Evolutionary conservation across 169 alveolate species (phyloP).

Genomic region (Eimeria necatrix): DNA sequence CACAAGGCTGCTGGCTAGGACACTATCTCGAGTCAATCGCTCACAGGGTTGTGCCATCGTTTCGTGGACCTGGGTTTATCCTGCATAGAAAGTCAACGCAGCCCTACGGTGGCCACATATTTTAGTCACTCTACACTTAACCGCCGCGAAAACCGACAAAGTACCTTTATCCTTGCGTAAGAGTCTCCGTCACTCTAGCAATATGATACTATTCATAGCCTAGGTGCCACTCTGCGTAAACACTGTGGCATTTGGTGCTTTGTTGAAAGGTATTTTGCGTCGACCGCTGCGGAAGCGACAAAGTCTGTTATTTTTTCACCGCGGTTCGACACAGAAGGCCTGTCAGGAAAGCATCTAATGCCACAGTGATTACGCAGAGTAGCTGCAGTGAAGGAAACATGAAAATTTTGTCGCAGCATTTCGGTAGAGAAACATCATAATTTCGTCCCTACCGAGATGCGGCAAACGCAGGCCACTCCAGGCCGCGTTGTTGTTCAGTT

Average conservation of each 20-base stretch:
- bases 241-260: background rate
- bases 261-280: background rate
- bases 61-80: no score
- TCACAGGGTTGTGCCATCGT: no score
- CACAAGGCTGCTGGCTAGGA: background rate
- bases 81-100: no score
- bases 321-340: background rate
- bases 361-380: background rate
- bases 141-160: no score
- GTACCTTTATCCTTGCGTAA: no score
- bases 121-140: no score
- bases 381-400: slow-evolving; percentile 21
- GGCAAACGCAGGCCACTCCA: background rate
- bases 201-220: background rate
- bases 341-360: background rate
- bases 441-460: background rate
- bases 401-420: background rate
- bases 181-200: background rate
- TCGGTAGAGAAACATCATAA: no score
- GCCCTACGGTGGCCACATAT: no score
- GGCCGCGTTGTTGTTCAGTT: background rate
- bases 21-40: no score
- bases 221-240: slow-evolving; percentile 22
- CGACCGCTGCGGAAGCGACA: no score
- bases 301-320: no score